Evolutionary conservation across 176 grass and related monocot genomes (phyloP), one percentile per base, ranked within the genome.

Genomic region (Triticum turgidum): DNA sequence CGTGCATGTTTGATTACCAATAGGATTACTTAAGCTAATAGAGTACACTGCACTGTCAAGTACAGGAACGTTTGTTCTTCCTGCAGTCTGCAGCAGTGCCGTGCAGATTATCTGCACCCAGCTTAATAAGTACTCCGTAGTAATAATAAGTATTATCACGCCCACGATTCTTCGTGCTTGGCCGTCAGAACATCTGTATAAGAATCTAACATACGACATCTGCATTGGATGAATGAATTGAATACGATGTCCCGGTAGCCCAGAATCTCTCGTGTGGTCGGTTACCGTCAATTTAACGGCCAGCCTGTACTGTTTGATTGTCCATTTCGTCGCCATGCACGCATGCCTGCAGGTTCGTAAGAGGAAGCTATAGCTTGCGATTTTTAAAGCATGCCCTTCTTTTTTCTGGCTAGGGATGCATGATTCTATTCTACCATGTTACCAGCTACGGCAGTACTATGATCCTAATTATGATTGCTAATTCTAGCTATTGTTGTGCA

Each of bases 1-100:
- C 32, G 7, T 25, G 89, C 81, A 13, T n/a, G 89, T 41, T 35
- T 69, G 62, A 69, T 76, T 49, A 18, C 85, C 68, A 68, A 87
- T 81, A 91, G 45, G 52, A 84, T 91, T 68, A 11, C 3, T 74
- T 61, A 76, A 11, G 33, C 56, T 63, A 76, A 67, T 87, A 54
- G 5, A 13, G 41, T 65, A 44, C 52, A 8, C 71, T 65, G 80
- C 58, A 73, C 56, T 54, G 65, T 73, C 73, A 64, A 83, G 29
- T 30, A 30, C 29, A 30, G 30, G 52, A 44, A 1, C 39, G 1
- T 76, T 38, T 75, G 79, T 74, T 83, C 56, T 12, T 42, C 27
- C 33, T 34, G 41, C 73, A 7, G 65, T 41, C 44, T 12, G 44
- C 79, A 33, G 64, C 49, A 12, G 62, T 47, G 20, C 11, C 45